Base-by-base conservation (phyloP, 208 protist genomes). In the Novymonas esmeraldas region DNA sequence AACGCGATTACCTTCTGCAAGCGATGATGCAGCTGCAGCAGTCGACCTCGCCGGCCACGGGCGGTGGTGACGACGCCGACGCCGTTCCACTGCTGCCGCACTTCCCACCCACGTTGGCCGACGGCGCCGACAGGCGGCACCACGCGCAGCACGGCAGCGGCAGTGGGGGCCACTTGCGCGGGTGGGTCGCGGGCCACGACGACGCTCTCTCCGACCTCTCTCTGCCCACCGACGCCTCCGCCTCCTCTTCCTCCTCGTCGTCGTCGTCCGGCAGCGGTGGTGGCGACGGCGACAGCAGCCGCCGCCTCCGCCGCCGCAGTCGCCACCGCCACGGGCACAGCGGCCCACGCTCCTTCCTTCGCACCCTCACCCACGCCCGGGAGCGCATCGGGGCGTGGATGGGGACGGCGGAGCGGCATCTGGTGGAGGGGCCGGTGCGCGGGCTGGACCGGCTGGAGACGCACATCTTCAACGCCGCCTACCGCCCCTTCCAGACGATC, bases 401-500 rank as follows among this genome's bases (percentile, higher is more conserved):
- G 46, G 66, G 71, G 28, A 72, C 55, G 14, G 80, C 74, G 24
- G 85, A 87, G 64, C 45, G 68, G 36, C 74, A 75, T 26, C 74
- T 95, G 13, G 58, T 95, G 28, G 61, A 69, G 44, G 49, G 75
- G 46, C 89, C 89, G 28, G 69, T 74, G 36, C 61, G 81, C 9
- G 67, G 76, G 5, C 52, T 90, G 29, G 80, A 84, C 50, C 68
- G 70, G 3, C 31, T 80, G 14, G 84, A 95, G 72, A 79, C 60
- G 28, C 54, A 75, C 14, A 28, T 91, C 38, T 60, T 92, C 5
- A 79, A 95, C 42, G 78, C 79, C 11, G 81, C 73, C 26, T 76
- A 78, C 39, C 70, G 81, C 18, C 73, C 76, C 11, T 90, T 93
- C 57, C 76, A 84, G 34, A 36, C 68, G 2, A 41, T 65, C n/a